Evolutionary conservation across 1,139 yeast genomes (phyloP).

Genomic region (Pneumocystis canis): DNA sequence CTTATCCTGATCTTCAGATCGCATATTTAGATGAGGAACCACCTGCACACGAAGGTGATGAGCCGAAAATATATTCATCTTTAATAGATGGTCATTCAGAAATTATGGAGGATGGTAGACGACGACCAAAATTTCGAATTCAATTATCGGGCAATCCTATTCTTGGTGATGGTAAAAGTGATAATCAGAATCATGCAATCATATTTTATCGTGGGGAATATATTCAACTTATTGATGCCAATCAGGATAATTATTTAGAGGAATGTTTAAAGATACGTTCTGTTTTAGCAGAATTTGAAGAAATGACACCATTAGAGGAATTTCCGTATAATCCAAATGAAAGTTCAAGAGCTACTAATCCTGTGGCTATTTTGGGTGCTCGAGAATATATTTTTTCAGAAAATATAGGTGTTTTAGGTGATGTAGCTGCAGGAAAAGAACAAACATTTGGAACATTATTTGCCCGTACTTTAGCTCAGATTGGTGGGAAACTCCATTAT

Average conservation of each 20-base stretch:
- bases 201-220: constrained; percentile 98
- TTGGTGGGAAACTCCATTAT: constrained; percentile 97
- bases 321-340: constrained; percentile 34
- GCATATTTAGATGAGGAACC: constrained; percentile 94
- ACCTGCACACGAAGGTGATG: constrained; percentile 84
- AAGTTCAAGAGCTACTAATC: constrained; percentile 34
- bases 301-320: constrained; percentile 53
- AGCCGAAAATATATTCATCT: constrained; percentile 92
- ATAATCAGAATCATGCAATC: constrained; percentile 93
- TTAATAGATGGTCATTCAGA: constrained; percentile 98
- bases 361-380: constrained; percentile 98
- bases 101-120: constrained; percentile 90
- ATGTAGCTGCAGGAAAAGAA: constrained; percentile 99
- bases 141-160: constrained; percentile 98
- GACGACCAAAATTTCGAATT: constrained; percentile 96
- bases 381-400: constrained; percentile 98
- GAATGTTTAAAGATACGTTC: constrained; percentile 97
- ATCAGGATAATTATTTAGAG: constrained; percentile 94
- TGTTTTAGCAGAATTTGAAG: constrained; percentile 95
- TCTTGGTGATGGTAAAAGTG: constrained; percentile 98
- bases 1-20: constrained; percentile 96
- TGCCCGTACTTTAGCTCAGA: constrained; percentile 93
- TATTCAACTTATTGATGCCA: constrained; percentile 93
- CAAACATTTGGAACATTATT: constrained; percentile 97
- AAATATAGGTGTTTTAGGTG: constrained; percentile 97